Evolutionary conservation across 116 monocot genomes (phyloP), one percentile per base, ranked within the genome.

Genomic region (Phalaenopsis hybrid): DNA sequence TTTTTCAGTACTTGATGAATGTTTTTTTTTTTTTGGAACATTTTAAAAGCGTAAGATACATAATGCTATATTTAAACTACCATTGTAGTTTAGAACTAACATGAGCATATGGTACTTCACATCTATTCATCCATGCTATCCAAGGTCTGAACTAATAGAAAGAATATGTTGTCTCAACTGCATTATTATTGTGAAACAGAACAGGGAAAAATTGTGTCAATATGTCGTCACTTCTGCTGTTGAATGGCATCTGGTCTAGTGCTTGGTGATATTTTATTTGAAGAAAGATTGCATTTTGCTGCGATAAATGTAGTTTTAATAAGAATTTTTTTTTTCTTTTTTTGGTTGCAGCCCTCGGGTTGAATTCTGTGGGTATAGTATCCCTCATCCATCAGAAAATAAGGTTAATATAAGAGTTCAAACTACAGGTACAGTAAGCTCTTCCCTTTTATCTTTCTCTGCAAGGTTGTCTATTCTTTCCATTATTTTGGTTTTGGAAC

Each of bases 331-430:
- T 46, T 49, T n/a, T n/a, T n/a, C n/a, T 76, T 21, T 76, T 12
- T 82, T 49, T 68, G 74, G 31, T 78, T 86, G 76, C 87, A 96
- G 93, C 74, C 90, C 96, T 81, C 87, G 93, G 80, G 92, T 96
- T 76, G 82, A 78, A 68, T 92, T 92, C 79, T 92, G 90, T 84
- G 96, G 92, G 55, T 96, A 96, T 65, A 96, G 93, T 82, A 93
- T 93, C 76, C 96, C 96, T 48, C 96, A 92, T 93, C 96, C 96
- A 77, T 91, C 96, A 28, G 96, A 96, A 43, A 93, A 92, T 80
- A 89, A 90, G 70, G 96, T 96, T 73, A 96, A 92, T 84, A 96
- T 96, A 85, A 87, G 96, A 85, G 89, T 96, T 79, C 96, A 96
- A 55, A 96, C 92, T 75, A 96, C 96, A 86, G 96, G 93, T 96